A percentile compares a stretch with the other conserved stretches of the same genome.
Conservation (phyloP, 2,329 filamentous ascomycete species). For the Colletotrichum sp. region DNA sequence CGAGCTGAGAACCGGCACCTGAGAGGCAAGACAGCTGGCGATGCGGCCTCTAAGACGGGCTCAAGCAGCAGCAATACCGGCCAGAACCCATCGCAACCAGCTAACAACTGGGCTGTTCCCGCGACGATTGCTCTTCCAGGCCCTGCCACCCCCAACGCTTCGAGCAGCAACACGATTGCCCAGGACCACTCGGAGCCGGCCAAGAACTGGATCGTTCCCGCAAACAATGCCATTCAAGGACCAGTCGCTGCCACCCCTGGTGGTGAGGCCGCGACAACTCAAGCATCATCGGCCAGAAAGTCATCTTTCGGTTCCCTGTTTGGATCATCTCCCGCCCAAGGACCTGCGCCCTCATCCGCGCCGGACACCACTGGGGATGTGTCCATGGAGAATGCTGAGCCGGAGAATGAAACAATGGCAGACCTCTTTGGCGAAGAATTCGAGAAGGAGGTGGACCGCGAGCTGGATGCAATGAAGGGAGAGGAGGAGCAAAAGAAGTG, state of each 20-base stretch:
- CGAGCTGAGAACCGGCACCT: background rate
- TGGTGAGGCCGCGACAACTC: background rate
- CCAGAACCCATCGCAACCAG: background rate
- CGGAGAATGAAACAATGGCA: background rate
- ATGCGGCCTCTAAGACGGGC: background rate
- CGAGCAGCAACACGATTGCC: background rate
- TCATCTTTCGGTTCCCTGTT: background rate
- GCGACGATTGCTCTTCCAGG: background rate
- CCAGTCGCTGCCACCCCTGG: background rate
- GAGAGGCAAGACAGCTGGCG: background rate
- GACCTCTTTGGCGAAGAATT: background rate
- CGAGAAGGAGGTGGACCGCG: background rate
- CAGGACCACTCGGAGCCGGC: background rate
- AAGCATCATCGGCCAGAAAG: background rate
- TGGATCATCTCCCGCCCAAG: background rate
- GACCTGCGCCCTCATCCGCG: background rate
- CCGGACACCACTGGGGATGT: background rate
- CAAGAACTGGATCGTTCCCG: background rate
- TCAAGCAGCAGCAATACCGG: background rate
- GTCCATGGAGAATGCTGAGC: background rate
- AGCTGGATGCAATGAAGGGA: background rate
- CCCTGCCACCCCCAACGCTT: background rate
- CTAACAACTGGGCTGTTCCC: background rate
- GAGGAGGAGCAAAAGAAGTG: background rate
- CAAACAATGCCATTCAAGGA: background rate